Base-by-base conservation (phyloP, 768 basidiomycete species). In the Naganishia onofrii region DNA sequence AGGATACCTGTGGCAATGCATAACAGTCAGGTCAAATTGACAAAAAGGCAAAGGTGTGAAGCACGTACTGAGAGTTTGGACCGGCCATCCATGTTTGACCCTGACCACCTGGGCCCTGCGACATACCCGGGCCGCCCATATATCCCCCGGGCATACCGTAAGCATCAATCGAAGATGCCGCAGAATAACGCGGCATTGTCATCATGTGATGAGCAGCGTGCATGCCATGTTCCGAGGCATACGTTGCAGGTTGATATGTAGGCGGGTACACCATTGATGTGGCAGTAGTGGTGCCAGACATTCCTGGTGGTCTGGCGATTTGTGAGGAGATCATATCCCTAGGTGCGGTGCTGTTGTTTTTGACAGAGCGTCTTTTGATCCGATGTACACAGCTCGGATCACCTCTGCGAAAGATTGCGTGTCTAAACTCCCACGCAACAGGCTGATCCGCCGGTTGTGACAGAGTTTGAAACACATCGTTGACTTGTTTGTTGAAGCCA, bases 401-500 rank as follows among this genome's bases (percentile, higher is more conserved):
- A n/a, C 77, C 80, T 28, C 74, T 72, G 8, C 80, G 76, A 71
- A 81, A 81, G 7, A 78, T 73, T n/a, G 75, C 74, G 54, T 81
- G 80, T 28, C 80, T 76, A 58, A 81, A 81, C 63, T 81, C 80
- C 80, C 80, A 81, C 7, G 80, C 76, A 28, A 73, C 66, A 1
- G 80, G 77, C 13, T 76, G 75, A 58, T 74, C 72, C 2, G 78
- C 76, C 31, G 79, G 77, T 21, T 75, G 64, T 0, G 77, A 73
- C 17, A 76, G 72, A 6, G 78, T 73, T 51, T 72, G 71, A 26
- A 72, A 77, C 0, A 80, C 73, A 54, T 80, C 79, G 58, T 80
- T 80, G 60, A 78, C 79, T 76, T 80, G 72, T 63, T 78, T 78
- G 68, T 74, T 76, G 75, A 78, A 78, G 10, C 77, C 91, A 81